Evolutionary conservation across 192 early-diverging fungal species (phyloP).

Genomic region (Chytriomyces sp.): DNA sequence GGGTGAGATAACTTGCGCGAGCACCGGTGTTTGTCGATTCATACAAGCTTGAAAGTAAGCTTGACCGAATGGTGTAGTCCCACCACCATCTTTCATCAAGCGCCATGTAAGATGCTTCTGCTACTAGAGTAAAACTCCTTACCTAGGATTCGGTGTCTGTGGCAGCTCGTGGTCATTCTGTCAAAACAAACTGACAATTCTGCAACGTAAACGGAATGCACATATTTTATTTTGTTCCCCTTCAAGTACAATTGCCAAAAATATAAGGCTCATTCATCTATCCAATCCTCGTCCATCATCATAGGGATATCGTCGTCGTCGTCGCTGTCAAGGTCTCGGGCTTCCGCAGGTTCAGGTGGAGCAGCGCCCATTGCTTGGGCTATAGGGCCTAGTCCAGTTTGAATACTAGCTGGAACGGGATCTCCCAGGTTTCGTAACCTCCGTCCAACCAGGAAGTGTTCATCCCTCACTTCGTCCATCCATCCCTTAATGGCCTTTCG

Average conservation of each 20-base stretch:
- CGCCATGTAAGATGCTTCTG: neutral
- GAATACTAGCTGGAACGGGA: neutral
- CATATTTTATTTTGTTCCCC: too few relatives aligned
- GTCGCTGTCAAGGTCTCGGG: too few relatives aligned
- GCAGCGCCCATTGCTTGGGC: neutral
- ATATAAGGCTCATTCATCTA: too few relatives aligned
- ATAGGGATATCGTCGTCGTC: too few relatives aligned
- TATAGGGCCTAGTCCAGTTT: neutral
- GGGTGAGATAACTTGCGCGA: slow-evolving; percentile 26
- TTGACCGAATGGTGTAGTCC: slow-evolving; percentile 23
- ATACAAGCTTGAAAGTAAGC: slow-evolving; percentile 28
- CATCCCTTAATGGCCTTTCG: slow-evolving; percentile 56
- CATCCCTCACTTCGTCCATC: slow-evolving; percentile 78
- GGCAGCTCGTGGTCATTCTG: slow-evolving; percentile 18
- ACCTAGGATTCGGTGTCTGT: slow-evolving; percentile 26
- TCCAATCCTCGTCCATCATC: too few relatives aligned
- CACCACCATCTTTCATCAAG: slow-evolving; percentile 19
- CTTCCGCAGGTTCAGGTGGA: too few relatives aligned
- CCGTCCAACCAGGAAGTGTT: slow-evolving; percentile 82
- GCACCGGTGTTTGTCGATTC: slow-evolving; percentile 21
- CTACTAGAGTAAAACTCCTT: neutral
- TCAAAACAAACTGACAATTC: too few relatives aligned
- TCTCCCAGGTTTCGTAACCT: slow-evolving; percentile 79
- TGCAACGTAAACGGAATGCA: neutral
- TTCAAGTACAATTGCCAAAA: too few relatives aligned